phyloP scores from a whole-genome alignment of 176 grass and related monocot genomes.

The Canna indica region DNA sequence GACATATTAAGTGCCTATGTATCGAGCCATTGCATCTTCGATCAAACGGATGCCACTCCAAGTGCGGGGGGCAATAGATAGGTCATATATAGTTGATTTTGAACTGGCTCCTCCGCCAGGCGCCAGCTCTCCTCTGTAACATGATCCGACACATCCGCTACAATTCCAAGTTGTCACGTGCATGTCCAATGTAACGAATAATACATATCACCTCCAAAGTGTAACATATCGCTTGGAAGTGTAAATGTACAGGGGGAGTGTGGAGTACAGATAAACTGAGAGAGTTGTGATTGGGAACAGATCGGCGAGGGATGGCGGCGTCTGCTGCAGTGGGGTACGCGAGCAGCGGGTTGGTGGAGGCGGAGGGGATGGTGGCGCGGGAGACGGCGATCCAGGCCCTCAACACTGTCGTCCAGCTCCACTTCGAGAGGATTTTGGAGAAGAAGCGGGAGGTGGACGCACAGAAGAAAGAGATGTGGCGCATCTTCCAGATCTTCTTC shows the following conservation, averaged over 20 bases:
- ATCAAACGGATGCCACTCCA: neutral
- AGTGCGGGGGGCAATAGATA: neutral
- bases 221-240: too few species aligned
- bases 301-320: neutral
- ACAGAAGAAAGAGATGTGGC: conserved; percentile 19
- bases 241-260: too few species aligned
- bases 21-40: neutral
- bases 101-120: too few species aligned
- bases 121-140: neutral
- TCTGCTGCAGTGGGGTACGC: neutral
- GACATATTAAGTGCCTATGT: neutral
- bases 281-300: neutral
- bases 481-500: conserved; percentile 20
- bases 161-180: too few species aligned
- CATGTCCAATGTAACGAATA: too few species aligned
- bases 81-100: too few species aligned
- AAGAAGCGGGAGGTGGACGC: conserved; percentile 12
- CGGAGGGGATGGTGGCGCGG: neutral
- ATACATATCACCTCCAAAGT: neutral
- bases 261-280: too few species aligned
- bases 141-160: too few species aligned
- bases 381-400: conserved; percentile 12
- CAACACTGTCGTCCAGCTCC: conserved; percentile 10
- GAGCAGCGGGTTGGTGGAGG: neutral
- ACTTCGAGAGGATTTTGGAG: conserved; percentile 20